These are phyloP conservation scores for Scedosporium aurantiacum DNA, from an alignment of 2,329 filamentous ascomycete species.

Conservation along the genomic window DNA sequence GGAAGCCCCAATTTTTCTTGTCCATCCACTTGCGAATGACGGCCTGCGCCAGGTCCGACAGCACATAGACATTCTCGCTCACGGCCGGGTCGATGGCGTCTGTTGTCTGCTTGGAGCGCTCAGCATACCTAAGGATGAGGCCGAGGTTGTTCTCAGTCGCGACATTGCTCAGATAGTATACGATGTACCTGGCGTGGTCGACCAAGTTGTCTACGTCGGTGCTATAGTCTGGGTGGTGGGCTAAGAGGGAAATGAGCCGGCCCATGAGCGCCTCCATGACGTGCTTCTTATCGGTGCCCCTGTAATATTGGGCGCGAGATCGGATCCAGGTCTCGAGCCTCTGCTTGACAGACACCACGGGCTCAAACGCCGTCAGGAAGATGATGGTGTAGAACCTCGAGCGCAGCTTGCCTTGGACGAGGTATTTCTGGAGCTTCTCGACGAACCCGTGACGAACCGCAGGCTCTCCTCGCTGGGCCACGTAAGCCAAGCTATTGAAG, in stretches of 20 bases:
- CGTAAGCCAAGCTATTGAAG: slow-evolving; percentile 72
- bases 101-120: slow-evolving; percentile 80
- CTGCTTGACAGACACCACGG: slow-evolving; percentile 58
- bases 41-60: slow-evolving; percentile 78
- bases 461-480: slow-evolving; percentile 66
- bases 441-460: slow-evolving; percentile 72
- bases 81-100: slow-evolving; percentile 61
- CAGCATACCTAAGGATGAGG: slow-evolving; percentile 82
- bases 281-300: slow-evolving; percentile 43
- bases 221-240: slow-evolving; percentile 87
- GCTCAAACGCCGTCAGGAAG: slow-evolving; percentile 88
- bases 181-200: slow-evolving; percentile 77
- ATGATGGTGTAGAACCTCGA: slow-evolving; percentile 79
- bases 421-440: slow-evolving; percentile 80
- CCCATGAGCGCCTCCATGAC: slow-evolving; percentile 74
- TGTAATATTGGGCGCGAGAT: slow-evolving; percentile 61
- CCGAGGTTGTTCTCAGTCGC: slow-evolving; percentile 80
- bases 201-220: slow-evolving; percentile 54
- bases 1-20: slow-evolving; percentile 72
- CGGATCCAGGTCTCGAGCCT: slow-evolving; percentile 81
- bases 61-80: slow-evolving; percentile 68
- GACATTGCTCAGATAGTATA: slow-evolving; percentile 77
- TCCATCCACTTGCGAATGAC: slow-evolving; percentile 81
- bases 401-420: slow-evolving; percentile 59
- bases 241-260: slow-evolving; percentile 74